Percentiles rank a stretch among this genome's conserved stretches.
Conservation (phyloP, 2,329 filamentous ascomycete species). For the Arthrobotrys entomopaga region DNA sequence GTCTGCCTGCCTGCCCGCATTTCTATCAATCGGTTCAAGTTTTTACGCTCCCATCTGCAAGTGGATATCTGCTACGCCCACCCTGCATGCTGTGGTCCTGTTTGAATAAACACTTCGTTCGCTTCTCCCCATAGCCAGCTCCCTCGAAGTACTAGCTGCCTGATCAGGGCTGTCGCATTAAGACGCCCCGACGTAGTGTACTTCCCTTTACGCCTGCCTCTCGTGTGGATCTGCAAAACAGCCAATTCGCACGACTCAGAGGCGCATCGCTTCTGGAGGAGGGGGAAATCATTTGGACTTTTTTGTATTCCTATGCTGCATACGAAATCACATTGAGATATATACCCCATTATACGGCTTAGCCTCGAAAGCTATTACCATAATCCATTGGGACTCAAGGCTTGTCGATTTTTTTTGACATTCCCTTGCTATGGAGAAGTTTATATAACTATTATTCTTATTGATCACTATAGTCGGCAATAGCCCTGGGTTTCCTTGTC, state of each 20-base stretch:
- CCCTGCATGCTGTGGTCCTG: constrained; percentile 38
- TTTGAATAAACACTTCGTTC: constrained; percentile 48
- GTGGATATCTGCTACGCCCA: constrained; percentile 28
- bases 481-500: constrained; percentile 52
- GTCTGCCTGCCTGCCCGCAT: background rate
- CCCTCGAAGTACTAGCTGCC: constrained; percentile 53
- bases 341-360: background rate
- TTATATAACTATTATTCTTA: constrained; percentile 26
- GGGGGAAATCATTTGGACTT: constrained; percentile 4
- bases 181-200: constrained; percentile 46
- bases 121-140: constrained; percentile 48
- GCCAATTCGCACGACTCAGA: constrained; percentile 40
- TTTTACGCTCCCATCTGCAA: constrained; percentile 38
- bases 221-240: constrained; percentile 35
- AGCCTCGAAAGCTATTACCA: background rate
- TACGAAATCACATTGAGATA: background rate
- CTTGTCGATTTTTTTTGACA: constrained; percentile 47
- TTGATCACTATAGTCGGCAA: constrained; percentile 35
- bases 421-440: constrained; percentile 42
- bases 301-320: background rate
- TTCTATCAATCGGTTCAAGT: constrained; percentile 45
- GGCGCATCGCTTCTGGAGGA: constrained; percentile 3
- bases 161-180: constrained; percentile 55
- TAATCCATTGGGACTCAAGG: constrained; percentile 38
- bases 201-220: constrained; percentile 47